Percentiles rank a stretch among this genome's conserved stretches.
Evolutionary conservation across 176 grass and related monocot species (phyloP).

Genomic region (Avena insularis): DNA sequence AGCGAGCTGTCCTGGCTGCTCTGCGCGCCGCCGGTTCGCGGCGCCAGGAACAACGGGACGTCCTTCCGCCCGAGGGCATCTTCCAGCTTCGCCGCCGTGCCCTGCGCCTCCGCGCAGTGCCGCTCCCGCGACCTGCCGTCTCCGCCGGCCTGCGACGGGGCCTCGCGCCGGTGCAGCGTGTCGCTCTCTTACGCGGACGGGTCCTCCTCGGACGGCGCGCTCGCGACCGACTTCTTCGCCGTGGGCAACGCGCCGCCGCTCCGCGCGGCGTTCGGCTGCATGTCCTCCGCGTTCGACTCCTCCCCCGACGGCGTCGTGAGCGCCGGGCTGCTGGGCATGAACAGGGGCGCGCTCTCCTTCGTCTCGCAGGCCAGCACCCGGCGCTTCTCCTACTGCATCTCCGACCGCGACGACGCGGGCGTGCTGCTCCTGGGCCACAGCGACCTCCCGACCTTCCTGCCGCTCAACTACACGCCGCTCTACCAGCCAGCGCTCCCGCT

Average conservation of each 20-base stretch:
- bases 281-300: constrained; percentile 68
- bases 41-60: background rate
- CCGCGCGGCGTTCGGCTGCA: constrained; percentile 84
- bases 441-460: constrained; percentile 66
- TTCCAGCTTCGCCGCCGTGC: constrained; percentile 67
- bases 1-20: constrained; percentile 98
- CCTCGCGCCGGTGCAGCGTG: constrained; percentile 64
- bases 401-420: constrained; percentile 83
- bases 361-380: constrained; percentile 76
- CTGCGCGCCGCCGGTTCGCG: constrained; percentile 33
- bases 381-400: constrained; percentile 98
- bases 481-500: constrained; percentile 71
- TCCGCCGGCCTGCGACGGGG: constrained; percentile 71
- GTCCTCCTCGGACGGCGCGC: constrained; percentile 79
- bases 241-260: constrained; percentile 60
- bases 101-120: constrained; percentile 78
- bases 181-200: constrained; percentile 83
- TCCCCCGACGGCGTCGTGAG: constrained; percentile 50
- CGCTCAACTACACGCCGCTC: constrained; percentile 91
- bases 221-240: constrained; percentile 77
- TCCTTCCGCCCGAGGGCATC: constrained; percentile 57
- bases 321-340: constrained; percentile 90
- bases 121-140: constrained; percentile 64
- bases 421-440: constrained; percentile 88
- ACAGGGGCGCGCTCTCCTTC: constrained; percentile 85